Evolutionary conservation across 306 rosid species (phyloP), one percentile per base, ranked within the genome.

Genomic region (Arachis hypogaea): DNA sequence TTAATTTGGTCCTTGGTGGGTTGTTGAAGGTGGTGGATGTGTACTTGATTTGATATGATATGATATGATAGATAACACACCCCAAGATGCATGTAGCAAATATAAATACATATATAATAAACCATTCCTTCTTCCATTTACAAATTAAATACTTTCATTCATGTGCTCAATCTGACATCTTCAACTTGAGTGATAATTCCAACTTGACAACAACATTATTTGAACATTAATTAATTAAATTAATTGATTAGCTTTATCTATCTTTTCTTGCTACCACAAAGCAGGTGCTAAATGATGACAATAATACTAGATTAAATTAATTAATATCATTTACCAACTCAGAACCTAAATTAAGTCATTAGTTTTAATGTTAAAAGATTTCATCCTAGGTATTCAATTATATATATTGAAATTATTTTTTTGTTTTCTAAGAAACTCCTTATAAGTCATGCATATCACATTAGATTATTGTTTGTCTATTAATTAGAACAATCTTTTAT

Each of bases 21-120:
- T 80, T 81, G 82, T 75, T 66, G 76, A 76, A 59, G 71, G 79
- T 50, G 76, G 78, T 66, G 18, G 73, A 63, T 85, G 85, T 85
- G 85, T 75, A 60, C 63, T 57, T 76, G 71, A 73, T 56, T 41
- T 75, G 67, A 66, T 29, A 47, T 78, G 80, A 78, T 78, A 41
- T 33, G 38, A 33, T 70, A 12, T 50, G n/a, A 50, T 42, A 42
- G 45, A 54, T 55, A 73, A 76, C 87, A 72, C 87, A 62, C 73
- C 47, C 72, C 59, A 36, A 61, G 38, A 33, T 33, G 38, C 38
- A 69, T 18, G 16, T 33, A 49, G 73, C 74, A 69, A 59, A 12
- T 47, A 59, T 33, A 33, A 33, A 33, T 33, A 33, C 38, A 22
- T 22, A 22, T 22, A 22, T 22, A 22, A 22, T 22, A n/a, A 45